Conservation (phyloP, 345 rosid genomes). For the Boechera divaricarpa region DNA sequence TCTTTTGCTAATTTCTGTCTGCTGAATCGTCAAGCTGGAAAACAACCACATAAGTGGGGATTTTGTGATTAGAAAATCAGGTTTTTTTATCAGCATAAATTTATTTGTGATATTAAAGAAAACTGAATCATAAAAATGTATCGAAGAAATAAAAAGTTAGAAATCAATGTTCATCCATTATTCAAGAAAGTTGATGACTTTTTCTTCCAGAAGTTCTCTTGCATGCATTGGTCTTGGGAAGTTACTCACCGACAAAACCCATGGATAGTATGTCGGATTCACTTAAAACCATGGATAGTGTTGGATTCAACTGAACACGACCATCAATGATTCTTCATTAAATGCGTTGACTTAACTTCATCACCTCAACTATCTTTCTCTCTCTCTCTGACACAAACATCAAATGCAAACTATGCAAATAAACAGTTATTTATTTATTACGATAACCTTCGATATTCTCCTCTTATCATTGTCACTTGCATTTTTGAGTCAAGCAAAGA, state of each 20-base stretch:
- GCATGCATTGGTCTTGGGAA: constrained; percentile 36
- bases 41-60: constrained; percentile 9
- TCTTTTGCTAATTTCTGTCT: constrained; percentile 1
- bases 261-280: constrained; percentile 12
- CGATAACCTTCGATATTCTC: background rate
- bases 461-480: constrained; percentile 10
- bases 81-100: background rate
- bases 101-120: background rate
- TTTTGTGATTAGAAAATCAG: background rate
- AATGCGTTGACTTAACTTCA: constrained; percentile 25
- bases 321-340: constrained; percentile 23
- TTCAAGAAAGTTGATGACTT: background rate
- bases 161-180: constrained; percentile 5
- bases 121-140: background rate
- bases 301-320: constrained; percentile 21
- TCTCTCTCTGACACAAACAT: constrained; percentile 16
- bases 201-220: constrained; percentile 20
- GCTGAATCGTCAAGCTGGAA: constrained; percentile 4
- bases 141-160: background rate
- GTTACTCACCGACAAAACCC: constrained; percentile 27
- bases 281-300: background rate
- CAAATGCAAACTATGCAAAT: constrained; percentile 4
- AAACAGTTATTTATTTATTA: constrained; percentile 26
- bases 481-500: constrained; percentile 5
- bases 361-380: constrained; percentile 27